A percentile compares a stretch with the other conserved stretches of the same genome.
Evolutionary conservation across 129 eudicot genomes (phyloP).

Genomic region (Heracleum sosnowskyi): DNA sequence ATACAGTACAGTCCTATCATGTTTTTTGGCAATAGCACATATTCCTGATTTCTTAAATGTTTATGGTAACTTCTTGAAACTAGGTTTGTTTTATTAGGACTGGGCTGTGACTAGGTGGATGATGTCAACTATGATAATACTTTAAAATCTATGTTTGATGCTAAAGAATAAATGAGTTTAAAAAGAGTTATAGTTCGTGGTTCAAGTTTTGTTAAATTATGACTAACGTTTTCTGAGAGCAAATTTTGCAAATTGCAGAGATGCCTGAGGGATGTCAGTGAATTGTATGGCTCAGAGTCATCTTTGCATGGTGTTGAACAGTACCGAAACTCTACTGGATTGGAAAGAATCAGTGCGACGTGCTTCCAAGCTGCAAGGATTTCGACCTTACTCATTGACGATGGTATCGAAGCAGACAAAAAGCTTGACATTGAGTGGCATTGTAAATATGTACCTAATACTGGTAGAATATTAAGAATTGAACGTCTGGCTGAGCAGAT

Average conservation of each 20-base stretch:
- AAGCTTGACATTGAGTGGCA: conserved; percentile 53
- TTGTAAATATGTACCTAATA: conserved; percentile 46
- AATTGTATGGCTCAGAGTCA: conserved; percentile 55
- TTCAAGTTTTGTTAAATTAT: background rate
- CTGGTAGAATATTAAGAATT: conserved; percentile 80
- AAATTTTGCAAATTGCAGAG: conserved; percentile 44
- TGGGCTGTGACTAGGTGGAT: background rate
- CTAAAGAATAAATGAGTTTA: background rate
- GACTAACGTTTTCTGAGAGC: background rate
- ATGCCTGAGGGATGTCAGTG: conserved; percentile 76
- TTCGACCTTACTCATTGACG: conserved; percentile 67
- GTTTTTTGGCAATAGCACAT: background rate
- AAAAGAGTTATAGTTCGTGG: background rate
- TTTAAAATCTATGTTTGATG: background rate
- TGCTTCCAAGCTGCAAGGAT: conserved; percentile 87
- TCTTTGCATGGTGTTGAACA: conserved; percentile 70
- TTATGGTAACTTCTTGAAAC: background rate
- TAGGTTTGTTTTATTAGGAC: background rate
- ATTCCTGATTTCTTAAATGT: background rate
- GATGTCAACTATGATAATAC: background rate
- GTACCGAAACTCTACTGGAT: conserved; percentile 44
- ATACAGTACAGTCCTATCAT: background rate
- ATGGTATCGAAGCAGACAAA: conserved; percentile 74
- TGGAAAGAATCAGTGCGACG: conserved; percentile 41
- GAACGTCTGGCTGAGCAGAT: conserved; percentile 82